Percentiles rank a stretch among this genome's conserved stretches.
These are phyloP conservation scores for Blastocladiella britannica DNA, from an alignment of 192 early-diverging fungal genomes.

Conservation along the genomic window DNA sequence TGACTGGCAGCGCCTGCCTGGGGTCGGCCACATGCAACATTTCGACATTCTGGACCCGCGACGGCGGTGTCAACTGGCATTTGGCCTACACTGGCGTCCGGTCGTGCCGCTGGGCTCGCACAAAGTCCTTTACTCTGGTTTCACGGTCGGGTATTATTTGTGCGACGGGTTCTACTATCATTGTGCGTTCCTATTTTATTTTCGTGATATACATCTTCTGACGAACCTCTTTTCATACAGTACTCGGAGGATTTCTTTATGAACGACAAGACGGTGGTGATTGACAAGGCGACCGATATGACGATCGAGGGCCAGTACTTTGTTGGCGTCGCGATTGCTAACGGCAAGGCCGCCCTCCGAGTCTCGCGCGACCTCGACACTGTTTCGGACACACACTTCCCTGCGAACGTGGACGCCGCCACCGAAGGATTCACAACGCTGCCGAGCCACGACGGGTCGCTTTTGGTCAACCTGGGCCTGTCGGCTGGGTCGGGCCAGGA, in stretches of 20 bases:
- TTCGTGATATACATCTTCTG: too few species aligned
- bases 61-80: not conserved
- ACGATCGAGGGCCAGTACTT: not conserved
- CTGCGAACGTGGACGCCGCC: not conserved
- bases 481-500: conserved; percentile 12
- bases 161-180: not conserved
- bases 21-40: not conserved
- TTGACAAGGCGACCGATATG: not conserved
- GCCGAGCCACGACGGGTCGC: conserved; percentile 3
- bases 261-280: not conserved
- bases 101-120: not conserved
- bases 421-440: not conserved
- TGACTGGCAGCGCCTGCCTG: not conserved
- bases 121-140: not conserved
- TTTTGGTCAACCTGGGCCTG: conserved; percentile 22
- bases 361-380: not conserved
- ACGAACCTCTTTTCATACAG: too few species aligned
- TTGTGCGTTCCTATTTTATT: too few species aligned
- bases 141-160: not conserved
- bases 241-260: not conserved
- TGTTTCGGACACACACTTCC: not conserved
- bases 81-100: not conserved
- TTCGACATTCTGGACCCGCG: not conserved
- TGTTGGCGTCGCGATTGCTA: not conserved
- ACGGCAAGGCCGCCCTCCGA: not conserved